Conservation (phyloP, 306 rosid genomes). For the Vicia villosa region DNA sequence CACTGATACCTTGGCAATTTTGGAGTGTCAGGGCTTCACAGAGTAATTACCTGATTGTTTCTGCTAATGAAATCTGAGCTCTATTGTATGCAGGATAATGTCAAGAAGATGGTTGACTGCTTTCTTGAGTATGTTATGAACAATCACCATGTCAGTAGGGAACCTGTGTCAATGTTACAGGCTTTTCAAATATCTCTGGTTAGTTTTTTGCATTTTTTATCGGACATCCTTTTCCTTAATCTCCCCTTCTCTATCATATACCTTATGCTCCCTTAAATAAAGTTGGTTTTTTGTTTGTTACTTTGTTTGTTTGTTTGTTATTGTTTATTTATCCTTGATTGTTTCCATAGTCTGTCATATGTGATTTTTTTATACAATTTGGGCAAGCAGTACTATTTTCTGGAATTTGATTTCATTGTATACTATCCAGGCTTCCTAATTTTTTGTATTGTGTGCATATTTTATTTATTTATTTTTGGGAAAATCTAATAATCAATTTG, state of each 20-base stretch:
- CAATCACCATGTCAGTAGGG: slow-evolving; percentile 59
- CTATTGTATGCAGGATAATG: slow-evolving; percentile 55
- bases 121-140: slow-evolving; percentile 65
- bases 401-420: slow-evolving; percentile 23
- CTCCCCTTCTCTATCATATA: background rate
- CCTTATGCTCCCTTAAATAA: slow-evolving; percentile 7
- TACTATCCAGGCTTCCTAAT: background rate
- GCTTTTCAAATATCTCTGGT: slow-evolving; percentile 91
- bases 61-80: slow-evolving; percentile 14
- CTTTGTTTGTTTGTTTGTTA: background rate
- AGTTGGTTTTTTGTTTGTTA: background rate
- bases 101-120: slow-evolving; percentile 46
- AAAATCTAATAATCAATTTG: background rate
- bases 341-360: background rate
- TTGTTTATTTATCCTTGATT: background rate
- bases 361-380: slow-evolving; percentile 6
- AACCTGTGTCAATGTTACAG: slow-evolving; percentile 59
- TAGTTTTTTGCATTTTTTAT: slow-evolving; percentile 38
- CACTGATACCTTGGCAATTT: background rate
- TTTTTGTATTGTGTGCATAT: slow-evolving; percentile 13
- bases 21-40: background rate
- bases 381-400: background rate
- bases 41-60: slow-evolving; percentile 18
- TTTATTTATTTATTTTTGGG: background rate
- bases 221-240: background rate